Evolutionary conservation across 2,329 filamentous ascomycete genomes (phyloP), one percentile per base, ranked within the genome.

Genomic region (Thielaviopsis musarum): DNA sequence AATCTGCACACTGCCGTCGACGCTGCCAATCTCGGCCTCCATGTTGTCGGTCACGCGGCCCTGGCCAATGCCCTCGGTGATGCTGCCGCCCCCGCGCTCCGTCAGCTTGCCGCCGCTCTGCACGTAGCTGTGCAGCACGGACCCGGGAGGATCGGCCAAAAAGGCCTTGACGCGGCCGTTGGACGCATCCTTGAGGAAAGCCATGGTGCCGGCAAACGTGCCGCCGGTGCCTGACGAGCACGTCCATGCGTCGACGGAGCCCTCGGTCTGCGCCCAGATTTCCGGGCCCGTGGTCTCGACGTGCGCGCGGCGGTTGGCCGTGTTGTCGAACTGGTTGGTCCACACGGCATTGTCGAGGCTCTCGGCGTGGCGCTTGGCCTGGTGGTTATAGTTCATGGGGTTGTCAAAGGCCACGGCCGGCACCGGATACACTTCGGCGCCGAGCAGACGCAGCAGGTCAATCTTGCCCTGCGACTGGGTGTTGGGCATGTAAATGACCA

Each of bases 401-500:
- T 97, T 88, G 64, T 97, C 91, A 68, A 95, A 97, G 3, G 93
- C 85, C 17, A 97, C 93, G 7, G 91, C 93, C 17, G 93, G 93
- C 0, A 98, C 93, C 19, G 93, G 91, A 73, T 95, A 87, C 38
- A 98, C 93, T 72, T 97, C 91, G 26, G 93, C 93, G 64, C 93
- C 93, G 10, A 98, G 80, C 41, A 97, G 77, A 9, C 91, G 81
- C 64, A 98, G 77, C 58, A 98, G 79, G 71, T 97, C 93, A 69
- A 98, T 88, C 77, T 98, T 98, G 70, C 91, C 93, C 74, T 95
- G 91, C 21, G 91, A 95, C 75, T 97, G 93, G 55, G 91, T 97
- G 77, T 98, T 87, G 67, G 93, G 93, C 93, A 98, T 97, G 82
- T 97, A 98, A 70, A 98, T 98, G 69, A 97, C 91, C 56, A 95